Evolutionary conservation across 2,329 filamentous ascomycete species (phyloP), one percentile per base, ranked within the genome.

Genomic region (Ploettnerulaceae sp.): DNA sequence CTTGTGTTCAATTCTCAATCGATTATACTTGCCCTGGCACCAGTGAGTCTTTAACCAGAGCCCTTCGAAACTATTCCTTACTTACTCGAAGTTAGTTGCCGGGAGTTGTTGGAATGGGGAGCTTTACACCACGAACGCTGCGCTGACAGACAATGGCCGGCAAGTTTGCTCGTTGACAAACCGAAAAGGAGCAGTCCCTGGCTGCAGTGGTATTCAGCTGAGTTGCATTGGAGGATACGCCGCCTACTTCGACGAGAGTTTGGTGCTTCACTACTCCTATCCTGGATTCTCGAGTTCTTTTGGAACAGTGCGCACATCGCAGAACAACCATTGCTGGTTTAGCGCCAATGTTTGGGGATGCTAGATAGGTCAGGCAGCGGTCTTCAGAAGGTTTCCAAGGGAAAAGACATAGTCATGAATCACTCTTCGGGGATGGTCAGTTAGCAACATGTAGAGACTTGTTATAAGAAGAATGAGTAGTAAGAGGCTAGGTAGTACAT

Each of bases 111-210:
- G 5, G 5, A 33, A 33, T 17, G 31, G 31, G n/a, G 31, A 33
- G 7, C 11, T 7, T 17, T 33, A 33, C 31, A 33, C 5, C 31
- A 33, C 31, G 14, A 33, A 33, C 14, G 31, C 31, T 17, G 31
- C 14, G 14, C n/a, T 33, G 31, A 33, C 31, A 8, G 31, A 33
- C 11, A 33, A 33, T 17, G 31, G 31, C 31, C 5, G 9, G 6
- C 31, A 33, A 33, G 31, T 33, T 33, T 33, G 31, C 9, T 33
- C 31, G n/a, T 33, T 33, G 31, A 33, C n/a, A 6, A 33, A 33
- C 31, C 8, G 31, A 8, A 33, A 33, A 33, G 31, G 31, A 15
- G 14, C n/a, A 33, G 31, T 33, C 5, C 31, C 31, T 5, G 31
- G 31, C 2, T 33, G 31, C 9, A 33, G 18, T 17, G 14, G 31